These are phyloP conservation scores for Brassica carinata DNA, from an alignment of 345 rosid genomes.

Conservation along the genomic window DNA sequence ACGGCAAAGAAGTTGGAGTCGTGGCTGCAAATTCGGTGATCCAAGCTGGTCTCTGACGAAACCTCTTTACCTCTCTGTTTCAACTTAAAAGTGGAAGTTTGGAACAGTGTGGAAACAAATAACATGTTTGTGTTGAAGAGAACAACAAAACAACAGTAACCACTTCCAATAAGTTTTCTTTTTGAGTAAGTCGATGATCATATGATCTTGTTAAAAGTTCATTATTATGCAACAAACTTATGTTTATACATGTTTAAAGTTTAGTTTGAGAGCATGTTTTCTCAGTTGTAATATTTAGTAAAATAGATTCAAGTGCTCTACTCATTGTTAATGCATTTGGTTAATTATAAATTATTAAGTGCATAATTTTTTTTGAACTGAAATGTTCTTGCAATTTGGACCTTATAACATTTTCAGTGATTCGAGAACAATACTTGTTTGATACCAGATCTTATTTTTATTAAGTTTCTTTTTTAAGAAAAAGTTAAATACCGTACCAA, in stretches of 20 bases:
- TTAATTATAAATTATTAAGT: too few relatives aligned
- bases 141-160: neutral
- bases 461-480: neutral
- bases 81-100: slow-evolving; percentile 9
- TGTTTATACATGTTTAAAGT: neutral
- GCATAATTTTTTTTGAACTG: neutral
- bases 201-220: neutral
- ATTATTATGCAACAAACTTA: neutral
- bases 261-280: neutral
- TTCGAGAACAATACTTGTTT: neutral
- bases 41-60: slow-evolving; percentile 60
- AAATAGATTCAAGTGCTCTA: neutral
- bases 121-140: slow-evolving; percentile 4
- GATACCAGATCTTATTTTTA: neutral
- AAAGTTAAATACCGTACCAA: neutral
- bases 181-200: neutral
- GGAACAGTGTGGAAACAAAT: slow-evolving; percentile 4
- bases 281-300: neutral
- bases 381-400: neutral
- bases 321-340: neutral
- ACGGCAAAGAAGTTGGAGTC: slow-evolving; percentile 53
- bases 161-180: neutral
- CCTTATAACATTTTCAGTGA: neutral
- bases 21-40: slow-evolving; percentile 63
- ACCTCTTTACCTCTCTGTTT: neutral